Evolutionary conservation across 805 yeast genomes (phyloP).

Genomic region (Teunomyces lycoperdinae): DNA sequence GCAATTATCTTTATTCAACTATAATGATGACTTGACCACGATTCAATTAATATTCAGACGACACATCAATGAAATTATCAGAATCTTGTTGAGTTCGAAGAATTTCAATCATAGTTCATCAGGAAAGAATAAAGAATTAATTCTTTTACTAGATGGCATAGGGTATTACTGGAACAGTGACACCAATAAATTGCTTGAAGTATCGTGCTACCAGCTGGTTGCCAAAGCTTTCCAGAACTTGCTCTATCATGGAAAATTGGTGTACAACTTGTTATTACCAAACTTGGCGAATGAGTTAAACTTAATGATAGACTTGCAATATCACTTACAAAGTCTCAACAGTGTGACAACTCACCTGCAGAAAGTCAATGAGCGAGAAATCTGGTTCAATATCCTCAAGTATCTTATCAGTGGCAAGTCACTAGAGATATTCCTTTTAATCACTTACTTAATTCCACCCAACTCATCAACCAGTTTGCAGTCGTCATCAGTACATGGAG

Average conservation of each 20-base stretch:
- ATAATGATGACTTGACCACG: slow-evolving; percentile 47
- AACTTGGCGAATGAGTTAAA: slow-evolving; percentile 40
- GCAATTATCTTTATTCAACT: slow-evolving; percentile 40
- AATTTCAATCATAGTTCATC: slow-evolving; percentile 26
- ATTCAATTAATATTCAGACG: slow-evolving; percentile 42
- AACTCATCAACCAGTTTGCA: slow-evolving; percentile 37
- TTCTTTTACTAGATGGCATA: slow-evolving; percentile 37
- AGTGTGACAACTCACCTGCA: slow-evolving; percentile 12
- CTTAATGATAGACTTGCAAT: slow-evolving; percentile 41
- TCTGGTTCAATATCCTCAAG: slow-evolving; percentile 43
- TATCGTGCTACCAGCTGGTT: slow-evolving; percentile 40
- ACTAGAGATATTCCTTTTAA: slow-evolving; percentile 36
- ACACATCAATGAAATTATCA: slow-evolving; percentile 41
- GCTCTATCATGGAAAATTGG: slow-evolving; percentile 28
- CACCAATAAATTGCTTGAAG: slow-evolving; percentile 36
- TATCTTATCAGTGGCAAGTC: slow-evolving; percentile 41
- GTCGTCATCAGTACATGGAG: slow-evolving; percentile 36
- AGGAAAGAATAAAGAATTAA: slow-evolving; percentile 16
- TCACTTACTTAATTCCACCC: slow-evolving; percentile 43
- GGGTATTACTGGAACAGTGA: slow-evolving; percentile 45
- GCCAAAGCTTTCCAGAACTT: slow-evolving; percentile 34
- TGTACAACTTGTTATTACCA: slow-evolving; percentile 32
- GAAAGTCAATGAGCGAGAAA: slow-evolving; percentile 29
- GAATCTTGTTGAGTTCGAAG: slow-evolving; percentile 37
- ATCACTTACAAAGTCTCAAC: slow-evolving; percentile 38